phyloP scores from a whole-genome alignment of 2,329 filamentous ascomycete genomes.

The Sclerotinia nivalis region DNA sequence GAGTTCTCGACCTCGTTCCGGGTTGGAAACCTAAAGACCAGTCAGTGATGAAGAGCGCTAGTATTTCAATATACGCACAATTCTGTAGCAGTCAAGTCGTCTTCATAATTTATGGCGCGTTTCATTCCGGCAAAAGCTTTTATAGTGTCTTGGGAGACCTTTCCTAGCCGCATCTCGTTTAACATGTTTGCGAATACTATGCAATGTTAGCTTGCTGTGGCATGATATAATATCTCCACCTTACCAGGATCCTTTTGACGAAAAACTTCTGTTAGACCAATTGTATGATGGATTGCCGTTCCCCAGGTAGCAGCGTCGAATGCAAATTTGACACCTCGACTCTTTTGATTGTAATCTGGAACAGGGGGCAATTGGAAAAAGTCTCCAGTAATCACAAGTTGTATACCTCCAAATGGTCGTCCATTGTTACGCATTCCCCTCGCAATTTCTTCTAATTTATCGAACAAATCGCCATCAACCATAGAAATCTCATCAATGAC shows the following conservation, averaged over 20 bases:
- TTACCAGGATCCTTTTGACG: constrained; percentile 81
- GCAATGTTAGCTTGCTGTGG: constrained; percentile 36
- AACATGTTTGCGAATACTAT: constrained; percentile 87
- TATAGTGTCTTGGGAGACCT: constrained; percentile 74
- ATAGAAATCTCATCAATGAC: constrained; percentile 97
- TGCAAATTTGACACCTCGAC: constrained; percentile 75
- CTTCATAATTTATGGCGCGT: constrained; percentile 69
- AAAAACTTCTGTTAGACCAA: constrained; percentile 92
- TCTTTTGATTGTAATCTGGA: constrained; percentile 64
- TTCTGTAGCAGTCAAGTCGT: constrained; percentile 81
- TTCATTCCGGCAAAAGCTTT: constrained; percentile 72
- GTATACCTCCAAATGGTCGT: constrained; percentile 91
- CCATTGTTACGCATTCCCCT: constrained; percentile 86
- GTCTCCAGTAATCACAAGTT: constrained; percentile 92
- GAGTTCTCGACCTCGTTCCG: constrained; percentile 85
- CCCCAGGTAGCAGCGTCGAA: constrained; percentile 93
- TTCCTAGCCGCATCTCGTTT: constrained; percentile 94
- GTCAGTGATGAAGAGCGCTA: constrained; percentile 32
- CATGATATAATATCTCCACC: constrained; percentile 29
- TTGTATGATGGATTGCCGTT: constrained; percentile 91
- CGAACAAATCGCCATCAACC: constrained; percentile 96
- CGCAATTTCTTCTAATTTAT: constrained; percentile 90
- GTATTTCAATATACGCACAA: constrained; percentile 51
- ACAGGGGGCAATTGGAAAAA: constrained; percentile 98
- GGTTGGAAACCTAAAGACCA: constrained; percentile 69